Evolutionary conservation across 257 asterid genomes (phyloP).

Genomic region (Solanum chiquidenum): DNA sequence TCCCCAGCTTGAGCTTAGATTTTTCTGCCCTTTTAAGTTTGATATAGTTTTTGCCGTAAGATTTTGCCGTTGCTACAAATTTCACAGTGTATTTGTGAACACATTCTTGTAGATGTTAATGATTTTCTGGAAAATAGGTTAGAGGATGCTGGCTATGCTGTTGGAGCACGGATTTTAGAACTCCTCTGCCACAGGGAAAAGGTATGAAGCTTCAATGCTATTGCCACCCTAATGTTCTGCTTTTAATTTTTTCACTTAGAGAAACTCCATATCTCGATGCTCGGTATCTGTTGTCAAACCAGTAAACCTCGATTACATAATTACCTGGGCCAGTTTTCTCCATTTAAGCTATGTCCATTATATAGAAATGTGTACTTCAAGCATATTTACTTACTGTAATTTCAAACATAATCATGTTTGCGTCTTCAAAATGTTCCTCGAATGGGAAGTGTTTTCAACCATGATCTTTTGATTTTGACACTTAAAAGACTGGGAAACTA

Average conservation of each 20-base stretch:
- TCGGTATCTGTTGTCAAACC: not conserved
- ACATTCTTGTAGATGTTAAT: not conserved
- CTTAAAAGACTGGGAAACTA: not conserved
- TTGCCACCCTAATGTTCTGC: not conserved
- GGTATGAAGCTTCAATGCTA: slow-evolving; percentile 23
- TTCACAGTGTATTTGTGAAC: not conserved
- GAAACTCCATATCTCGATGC: not conserved
- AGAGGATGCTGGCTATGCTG: slow-evolving; percentile 83
- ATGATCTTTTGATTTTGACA: not conserved
- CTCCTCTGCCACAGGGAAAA: slow-evolving; percentile 82
- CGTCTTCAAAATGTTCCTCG: not conserved
- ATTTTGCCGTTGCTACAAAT: not conserved
- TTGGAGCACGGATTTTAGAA: slow-evolving; percentile 71
- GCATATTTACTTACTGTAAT: not conserved
- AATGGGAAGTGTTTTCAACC: not conserved
- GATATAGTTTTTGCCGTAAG: not conserved
- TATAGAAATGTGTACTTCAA: not conserved
- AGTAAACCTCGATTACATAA: not conserved
- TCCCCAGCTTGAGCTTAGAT: not conserved
- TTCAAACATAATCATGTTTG: not conserved
- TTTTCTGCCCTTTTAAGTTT: not conserved
- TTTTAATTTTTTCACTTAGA: not conserved
- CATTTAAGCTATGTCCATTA: not conserved
- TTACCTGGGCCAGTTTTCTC: not conserved
- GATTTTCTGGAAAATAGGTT: slow-evolving; percentile 28